phyloP scores from a whole-genome alignment of 306 rosid species.

The Parietaria judaica region DNA sequence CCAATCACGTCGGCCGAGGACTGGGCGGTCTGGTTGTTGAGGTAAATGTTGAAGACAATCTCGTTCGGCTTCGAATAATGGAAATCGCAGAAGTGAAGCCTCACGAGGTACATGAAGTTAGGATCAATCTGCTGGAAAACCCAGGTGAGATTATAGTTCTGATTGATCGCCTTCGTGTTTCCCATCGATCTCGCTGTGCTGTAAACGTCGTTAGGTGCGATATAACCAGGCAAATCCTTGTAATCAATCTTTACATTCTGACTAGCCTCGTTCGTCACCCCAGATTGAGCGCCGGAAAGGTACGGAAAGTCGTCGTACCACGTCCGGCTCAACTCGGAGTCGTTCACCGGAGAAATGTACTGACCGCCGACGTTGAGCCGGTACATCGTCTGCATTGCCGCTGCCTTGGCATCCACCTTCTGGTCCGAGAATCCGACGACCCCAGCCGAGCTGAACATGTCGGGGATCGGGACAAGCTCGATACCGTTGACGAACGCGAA shows the following conservation, averaged over 20 bases:
- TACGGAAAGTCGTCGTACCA: constrained; percentile 43
- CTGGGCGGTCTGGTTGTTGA: constrained; percentile 38
- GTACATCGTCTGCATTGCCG: constrained; percentile 31
- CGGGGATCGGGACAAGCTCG: constrained; percentile 27
- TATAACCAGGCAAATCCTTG: constrained; percentile 17
- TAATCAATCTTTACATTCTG: constrained; percentile 18
- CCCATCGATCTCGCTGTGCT: constrained; percentile 40
- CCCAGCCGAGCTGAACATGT: constrained; percentile 18
- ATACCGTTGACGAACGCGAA: constrained; percentile 43
- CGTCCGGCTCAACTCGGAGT: constrained; percentile 31
- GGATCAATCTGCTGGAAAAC: constrained; percentile 36
- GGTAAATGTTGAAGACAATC: constrained; percentile 26
- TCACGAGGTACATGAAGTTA: constrained; percentile 38
- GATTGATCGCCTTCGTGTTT: constrained; percentile 11
- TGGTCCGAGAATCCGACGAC: constrained; percentile 21
- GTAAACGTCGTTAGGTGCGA: constrained; percentile 33
- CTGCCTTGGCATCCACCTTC: constrained; percentile 11
- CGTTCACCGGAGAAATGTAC: constrained; percentile 31
- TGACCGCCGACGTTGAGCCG: constrained; percentile 41
- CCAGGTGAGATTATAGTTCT: constrained; percentile 35
- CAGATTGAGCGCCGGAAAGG: constrained; percentile 28
- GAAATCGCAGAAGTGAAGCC: constrained; percentile 42
- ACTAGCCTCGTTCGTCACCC: constrained; percentile 18
- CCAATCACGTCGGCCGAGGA: constrained; percentile 25
- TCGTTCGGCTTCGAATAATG: constrained; percentile 24